Evolutionary conservation across 1,284 basidiomycete species (phyloP).

Genomic region (Apiotrichum mycotoxinovorans): DNA sequence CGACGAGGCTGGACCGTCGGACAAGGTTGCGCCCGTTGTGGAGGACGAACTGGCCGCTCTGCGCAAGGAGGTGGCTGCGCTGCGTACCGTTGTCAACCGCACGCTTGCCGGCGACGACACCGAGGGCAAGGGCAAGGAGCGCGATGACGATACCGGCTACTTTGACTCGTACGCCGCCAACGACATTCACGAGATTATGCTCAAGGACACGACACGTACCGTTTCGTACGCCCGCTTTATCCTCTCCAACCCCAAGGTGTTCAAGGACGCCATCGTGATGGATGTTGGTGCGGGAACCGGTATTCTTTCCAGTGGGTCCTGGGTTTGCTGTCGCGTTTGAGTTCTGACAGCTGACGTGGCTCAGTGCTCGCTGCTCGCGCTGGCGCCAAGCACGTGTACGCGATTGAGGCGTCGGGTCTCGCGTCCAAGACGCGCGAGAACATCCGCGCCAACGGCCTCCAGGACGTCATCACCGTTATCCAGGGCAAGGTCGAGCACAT

Average conservation of each 20-base stretch:
- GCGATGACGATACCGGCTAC: slow-evolving; percentile 90
- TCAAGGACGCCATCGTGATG: slow-evolving; percentile 81
- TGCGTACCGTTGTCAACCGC: slow-evolving; percentile 34
- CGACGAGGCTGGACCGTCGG: slow-evolving; percentile 39
- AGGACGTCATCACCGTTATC: slow-evolving; percentile 77
- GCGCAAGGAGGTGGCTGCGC: slow-evolving; percentile 31
- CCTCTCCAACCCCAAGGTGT: slow-evolving; percentile 74
- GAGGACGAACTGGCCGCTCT: slow-evolving; percentile 30
- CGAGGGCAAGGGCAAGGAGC: slow-evolving; percentile 37
- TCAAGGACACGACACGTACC: slow-evolving; percentile 82
- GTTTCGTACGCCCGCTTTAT: slow-evolving; percentile 91
- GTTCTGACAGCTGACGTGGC: not conserved
- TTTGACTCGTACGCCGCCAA: slow-evolving; percentile 92
- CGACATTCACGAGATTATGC: slow-evolving; percentile 60
- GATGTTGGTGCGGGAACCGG: slow-evolving; percentile 95
- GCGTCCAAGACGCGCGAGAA: slow-evolving; percentile 78
- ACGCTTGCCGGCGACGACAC: slow-evolving; percentile 27
- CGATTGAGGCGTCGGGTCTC: slow-evolving; percentile 87
- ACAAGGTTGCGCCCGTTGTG: not conserved
- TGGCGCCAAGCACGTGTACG: slow-evolving; percentile 87
- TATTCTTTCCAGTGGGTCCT: slow-evolving; percentile 65
- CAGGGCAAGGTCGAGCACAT: slow-evolving; percentile 86
- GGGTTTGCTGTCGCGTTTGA: no score
- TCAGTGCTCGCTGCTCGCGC: slow-evolving; percentile 81
- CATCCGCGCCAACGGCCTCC: slow-evolving; percentile 72